Evolutionary conservation across 192 early-diverging fungal species (phyloP), one percentile per base, ranked within the genome.

Genomic region (Coemansia guatemalensis): DNA sequence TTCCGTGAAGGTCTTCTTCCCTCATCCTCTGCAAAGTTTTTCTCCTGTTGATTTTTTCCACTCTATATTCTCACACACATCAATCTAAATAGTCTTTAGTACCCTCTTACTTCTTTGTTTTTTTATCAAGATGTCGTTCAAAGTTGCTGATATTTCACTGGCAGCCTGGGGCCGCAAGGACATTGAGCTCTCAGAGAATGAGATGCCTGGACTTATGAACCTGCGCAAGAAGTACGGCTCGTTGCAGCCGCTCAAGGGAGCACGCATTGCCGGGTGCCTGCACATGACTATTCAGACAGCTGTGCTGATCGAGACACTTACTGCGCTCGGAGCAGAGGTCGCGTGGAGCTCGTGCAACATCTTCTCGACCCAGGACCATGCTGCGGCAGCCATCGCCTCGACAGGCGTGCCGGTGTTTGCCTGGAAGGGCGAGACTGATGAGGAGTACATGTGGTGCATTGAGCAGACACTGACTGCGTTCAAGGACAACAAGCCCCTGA

Each of bases 281-380:
- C 95, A 99, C 88, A 99, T 98, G 96, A 98, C 95, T 81, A 93
- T 98, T 83, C 95, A 98, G 88, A 97, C 94, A 51, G 96, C 94
- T 60, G 94, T 97, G 64, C 88, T 99, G 64, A 99, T 97, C 85
- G 94, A 97, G 88, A 97, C 96, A 60, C 86, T 99, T 61, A 90
- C 88, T 58, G 88, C 87, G 69, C 89, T 99, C 65, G 96, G 96
- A 75, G 96, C 96, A 58, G 90, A 99, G 82, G 93, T 98, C 48
- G 78, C 89, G 73, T 91, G 90, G 91, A 85, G 87, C 58, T 89
- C 87, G 55, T 93, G 91, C 86, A 91, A 91, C 90, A 91, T 93
- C 78, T 97, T 99, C 91, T 96, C 94, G 56, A 99, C 96, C 63
- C 96, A 98, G 84, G 95, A 98, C 84, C 96, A 98, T 74, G 96